A percentile compares a stretch with the other conserved stretches of the same genome.
phyloP scores from a whole-genome alignment of 495 filamentous ascomycete genomes.

The Monascus purpureus region DNA sequence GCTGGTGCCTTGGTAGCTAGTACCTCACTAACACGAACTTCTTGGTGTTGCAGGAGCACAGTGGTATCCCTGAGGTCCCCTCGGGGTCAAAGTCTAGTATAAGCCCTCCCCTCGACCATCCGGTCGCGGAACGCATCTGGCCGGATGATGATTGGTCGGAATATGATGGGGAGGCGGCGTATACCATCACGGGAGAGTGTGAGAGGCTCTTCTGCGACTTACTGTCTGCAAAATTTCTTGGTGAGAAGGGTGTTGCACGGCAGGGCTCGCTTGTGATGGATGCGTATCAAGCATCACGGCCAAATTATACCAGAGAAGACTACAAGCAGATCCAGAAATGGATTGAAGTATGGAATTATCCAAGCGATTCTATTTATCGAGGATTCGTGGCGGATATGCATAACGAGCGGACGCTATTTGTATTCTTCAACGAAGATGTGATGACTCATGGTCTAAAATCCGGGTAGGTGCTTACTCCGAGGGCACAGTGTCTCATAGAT shows the following conservation, averaged over 20 bases:
- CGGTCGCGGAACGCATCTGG: constrained; percentile 41
- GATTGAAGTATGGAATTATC: constrained; percentile 85
- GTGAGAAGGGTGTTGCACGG: constrained; percentile 62
- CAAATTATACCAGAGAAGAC: constrained; percentile 10
- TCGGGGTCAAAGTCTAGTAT: constrained; percentile 60
- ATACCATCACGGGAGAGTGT: constrained; percentile 97
- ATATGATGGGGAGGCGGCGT: constrained; percentile 76
- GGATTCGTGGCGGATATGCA: constrained; percentile 57
- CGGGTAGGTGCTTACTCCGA: no score
- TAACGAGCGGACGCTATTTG: constrained; percentile 62
- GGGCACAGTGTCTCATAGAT: no score
- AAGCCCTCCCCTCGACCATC: constrained; percentile 73
- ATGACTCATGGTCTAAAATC: constrained; percentile 67
- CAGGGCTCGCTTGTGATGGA: constrained; percentile 67
- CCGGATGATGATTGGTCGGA: constrained; percentile 22
- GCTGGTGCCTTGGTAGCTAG: not conserved
- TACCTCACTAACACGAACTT: constrained; percentile 3
- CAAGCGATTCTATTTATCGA: constrained; percentile 64
- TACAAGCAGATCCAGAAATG: constrained; percentile 34
- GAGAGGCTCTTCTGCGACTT: constrained; percentile 98
- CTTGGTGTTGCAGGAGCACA: constrained; percentile 49
- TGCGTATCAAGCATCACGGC: constrained; percentile 33
- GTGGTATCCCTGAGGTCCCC: constrained; percentile 96
- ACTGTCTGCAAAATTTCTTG: constrained; percentile 83
- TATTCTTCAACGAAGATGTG: constrained; percentile 67